Percentiles rank a stretch among this genome's conserved stretches.
These are phyloP conservation scores for Heritiera littoralis DNA, from an alignment of 345 rosid genomes.

Conservation along the genomic window DNA sequence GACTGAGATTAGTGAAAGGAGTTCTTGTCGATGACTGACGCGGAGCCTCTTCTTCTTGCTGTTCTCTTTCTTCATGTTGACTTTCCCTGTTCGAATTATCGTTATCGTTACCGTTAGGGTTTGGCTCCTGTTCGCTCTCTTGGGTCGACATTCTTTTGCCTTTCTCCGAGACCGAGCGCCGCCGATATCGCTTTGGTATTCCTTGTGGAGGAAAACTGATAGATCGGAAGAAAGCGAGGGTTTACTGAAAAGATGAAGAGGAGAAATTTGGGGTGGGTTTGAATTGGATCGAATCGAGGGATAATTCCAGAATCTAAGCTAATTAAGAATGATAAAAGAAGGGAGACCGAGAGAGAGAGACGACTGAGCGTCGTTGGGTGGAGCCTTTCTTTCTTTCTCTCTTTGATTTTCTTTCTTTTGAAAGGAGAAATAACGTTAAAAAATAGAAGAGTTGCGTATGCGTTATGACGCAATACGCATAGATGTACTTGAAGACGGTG, in stretches of 20 bases:
- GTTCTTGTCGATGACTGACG: slow-evolving; percentile 52
- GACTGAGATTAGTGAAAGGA: slow-evolving; percentile 78
- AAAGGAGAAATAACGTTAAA: no score
- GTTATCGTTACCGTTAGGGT: slow-evolving; percentile 34
- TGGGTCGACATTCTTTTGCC: slow-evolving; percentile 22
- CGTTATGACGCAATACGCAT: no score
- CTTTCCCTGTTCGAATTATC: slow-evolving; percentile 1
- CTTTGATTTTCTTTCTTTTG: no score
- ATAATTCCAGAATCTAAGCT: slow-evolving; percentile 10
- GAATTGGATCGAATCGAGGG: slow-evolving; percentile 17
- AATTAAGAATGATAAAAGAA: background rate
- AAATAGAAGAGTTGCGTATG: no score
- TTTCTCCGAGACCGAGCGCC: background rate
- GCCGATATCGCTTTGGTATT: slow-evolving; percentile 21
- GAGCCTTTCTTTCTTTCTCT: background rate
- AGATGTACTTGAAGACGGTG: background rate
- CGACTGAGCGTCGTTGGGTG: background rate
- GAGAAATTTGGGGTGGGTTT: background rate
- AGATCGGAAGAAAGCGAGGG: background rate
- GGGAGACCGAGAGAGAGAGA: background rate
- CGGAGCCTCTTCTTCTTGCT: slow-evolving; percentile 21
- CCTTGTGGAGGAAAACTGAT: slow-evolving; percentile 9
- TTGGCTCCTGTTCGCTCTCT: slow-evolving; percentile 25
- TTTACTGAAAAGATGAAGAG: background rate
- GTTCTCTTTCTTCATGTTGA: slow-evolving; percentile 34